phyloP scores from a whole-genome alignment of 164 flowering plant genomes.

The Magnolia kwangsiensis region DNA sequence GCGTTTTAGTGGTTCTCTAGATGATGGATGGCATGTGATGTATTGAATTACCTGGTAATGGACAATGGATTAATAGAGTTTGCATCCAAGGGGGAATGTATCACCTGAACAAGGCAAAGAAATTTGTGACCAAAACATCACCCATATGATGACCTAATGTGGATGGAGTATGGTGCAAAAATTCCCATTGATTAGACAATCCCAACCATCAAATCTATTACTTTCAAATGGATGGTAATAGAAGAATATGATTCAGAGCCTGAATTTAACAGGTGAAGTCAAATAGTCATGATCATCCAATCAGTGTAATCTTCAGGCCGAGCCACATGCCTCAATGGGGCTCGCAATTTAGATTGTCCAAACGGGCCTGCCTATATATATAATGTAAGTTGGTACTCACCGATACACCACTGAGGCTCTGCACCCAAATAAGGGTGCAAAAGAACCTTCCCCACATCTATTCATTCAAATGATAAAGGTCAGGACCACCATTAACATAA shows the following conservation, averaged over 20 bases:
- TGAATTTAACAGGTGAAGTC: no score
- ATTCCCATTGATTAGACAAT: no score
- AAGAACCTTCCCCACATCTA: conserved; percentile 43
- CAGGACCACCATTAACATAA: neutral
- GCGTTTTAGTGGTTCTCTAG: neutral
- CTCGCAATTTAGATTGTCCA: neutral
- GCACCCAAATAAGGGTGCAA: conserved; percentile 32
- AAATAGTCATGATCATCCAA: no score
- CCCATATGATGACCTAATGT: no score
- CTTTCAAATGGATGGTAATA: no score
- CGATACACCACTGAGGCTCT: conserved; percentile 40
- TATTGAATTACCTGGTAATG: conserved; percentile 52
- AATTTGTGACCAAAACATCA: no score
- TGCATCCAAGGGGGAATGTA: conserved; percentile 74
- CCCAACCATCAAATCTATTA: no score
- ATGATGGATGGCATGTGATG: neutral
- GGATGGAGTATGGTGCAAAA: no score
- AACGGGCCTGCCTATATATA: neutral
- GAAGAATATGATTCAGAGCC: no score
- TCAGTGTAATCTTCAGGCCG: no score
- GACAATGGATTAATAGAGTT: conserved; percentile 57
- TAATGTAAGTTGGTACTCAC: conserved; percentile 13
- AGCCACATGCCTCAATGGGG: neutral
- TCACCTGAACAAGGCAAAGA: conserved; percentile 37
- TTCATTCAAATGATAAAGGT: neutral